Base-by-base conservation (phyloP, 2,329 filamentous ascomycete genomes). In the Colletotrichum sp. region DNA sequence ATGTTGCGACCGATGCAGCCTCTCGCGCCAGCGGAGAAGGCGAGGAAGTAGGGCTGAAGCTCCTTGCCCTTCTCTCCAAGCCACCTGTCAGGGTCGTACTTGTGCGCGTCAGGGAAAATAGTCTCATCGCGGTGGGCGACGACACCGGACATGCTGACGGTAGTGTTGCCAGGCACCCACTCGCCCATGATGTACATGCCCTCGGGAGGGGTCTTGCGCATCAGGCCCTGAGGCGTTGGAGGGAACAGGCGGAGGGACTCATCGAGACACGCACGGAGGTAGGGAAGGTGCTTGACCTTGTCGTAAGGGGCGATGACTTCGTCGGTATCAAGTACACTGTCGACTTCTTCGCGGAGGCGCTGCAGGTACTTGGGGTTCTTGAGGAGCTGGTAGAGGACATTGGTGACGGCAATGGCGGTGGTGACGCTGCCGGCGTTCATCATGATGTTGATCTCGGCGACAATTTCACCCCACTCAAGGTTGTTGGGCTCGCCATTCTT, bases 381-480 rank as follows among this genome's bases (percentile, higher is more conserved):
- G 62, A 92, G 81, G 3, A 92, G 84, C 77, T 88, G 86, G 79
- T 88, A 89, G 80, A 92, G 84, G 52, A 88, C 87, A 77, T 91
- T 90, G 15, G 86, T 85, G 80, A 92, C 86, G 10, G 90, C 84
- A 80, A 84, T 84, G 15, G 82, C 81, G 2, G 89, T 91, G 0
- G 89, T 91, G 24, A 87, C 88, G 4, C 83, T 86, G 7, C 89
- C 89, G 2, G 89, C 90, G 77, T 85, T 86, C 78, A 87, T 87
- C 86, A 91, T 91, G 80, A 88, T 90, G 60, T 81, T 85, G 28
- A 90, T 84, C 78, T 92, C 90, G 15, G 90, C 89, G 1, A 90
- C 86, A 9, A 92, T 88, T 80, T 93, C 91, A 28, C 90, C 90
- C 86, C 86, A 90, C 75, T 91, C 88, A 2, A 92, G 86, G 49